phyloP scores from a whole-genome alignment of 305 asterid genomes.

The Euphrasia arctica region DNA sequence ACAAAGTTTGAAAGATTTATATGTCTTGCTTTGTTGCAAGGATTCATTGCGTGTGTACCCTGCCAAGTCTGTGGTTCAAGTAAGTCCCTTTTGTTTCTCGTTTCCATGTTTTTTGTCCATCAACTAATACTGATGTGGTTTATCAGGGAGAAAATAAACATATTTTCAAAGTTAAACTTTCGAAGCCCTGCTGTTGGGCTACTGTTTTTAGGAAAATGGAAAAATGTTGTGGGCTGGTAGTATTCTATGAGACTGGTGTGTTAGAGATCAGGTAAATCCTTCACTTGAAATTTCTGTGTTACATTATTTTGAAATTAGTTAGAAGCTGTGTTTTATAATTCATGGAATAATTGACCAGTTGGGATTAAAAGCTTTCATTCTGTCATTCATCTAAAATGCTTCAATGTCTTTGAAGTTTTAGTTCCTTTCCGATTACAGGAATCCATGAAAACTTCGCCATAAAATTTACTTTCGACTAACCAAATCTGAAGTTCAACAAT shows the following conservation, averaged over 20 bases:
- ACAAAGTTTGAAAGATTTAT: constrained; percentile 43
- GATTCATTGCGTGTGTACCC: constrained; percentile 54
- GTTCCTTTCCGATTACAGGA: too few species aligned
- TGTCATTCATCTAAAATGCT: neutral
- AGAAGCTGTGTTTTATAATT: neutral
- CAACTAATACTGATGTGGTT: constrained; percentile 26
- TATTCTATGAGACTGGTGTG: constrained; percentile 73
- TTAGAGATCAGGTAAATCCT: constrained; percentile 70
- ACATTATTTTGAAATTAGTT: neutral
- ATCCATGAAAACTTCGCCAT: too few species aligned
- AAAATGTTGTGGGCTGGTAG: constrained; percentile 51
- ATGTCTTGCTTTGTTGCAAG: constrained; percentile 67
- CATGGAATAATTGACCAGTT: neutral
- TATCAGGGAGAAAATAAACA: constrained; percentile 69
- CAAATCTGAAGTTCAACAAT: neutral
- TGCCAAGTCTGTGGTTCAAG: constrained; percentile 64
- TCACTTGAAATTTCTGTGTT: constrained; percentile 25
- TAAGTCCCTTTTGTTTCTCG: constrained; percentile 34
- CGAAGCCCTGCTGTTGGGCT: constrained; percentile 81
- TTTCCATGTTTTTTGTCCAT: constrained; percentile 24
- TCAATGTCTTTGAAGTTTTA: neutral
- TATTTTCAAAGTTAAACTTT: constrained; percentile 61
- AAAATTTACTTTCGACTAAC: neutral
- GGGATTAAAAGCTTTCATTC: neutral
- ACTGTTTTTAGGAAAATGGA: constrained; percentile 52